These are phyloP conservation scores for Eragrostis tef DNA, from an alignment of 202 grass and related monocot genomes.

Conservation along the genomic window DNA sequence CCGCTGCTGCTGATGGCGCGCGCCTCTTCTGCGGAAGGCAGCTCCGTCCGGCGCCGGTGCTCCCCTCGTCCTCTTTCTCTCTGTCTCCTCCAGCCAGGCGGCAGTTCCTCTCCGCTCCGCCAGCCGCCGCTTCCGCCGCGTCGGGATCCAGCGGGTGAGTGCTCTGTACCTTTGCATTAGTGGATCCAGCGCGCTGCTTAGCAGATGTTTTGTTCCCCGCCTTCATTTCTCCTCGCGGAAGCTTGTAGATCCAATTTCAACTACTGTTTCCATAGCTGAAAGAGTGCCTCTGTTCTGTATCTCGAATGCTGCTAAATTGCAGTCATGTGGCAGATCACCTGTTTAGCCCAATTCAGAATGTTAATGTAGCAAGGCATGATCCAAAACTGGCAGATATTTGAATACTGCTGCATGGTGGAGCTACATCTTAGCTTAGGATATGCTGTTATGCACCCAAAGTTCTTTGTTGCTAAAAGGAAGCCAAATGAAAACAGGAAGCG, in stretches of 20 bases:
- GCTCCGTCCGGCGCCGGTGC: constrained; percentile 24
- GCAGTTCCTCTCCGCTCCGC: not conserved
- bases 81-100: constrained; percentile 8
- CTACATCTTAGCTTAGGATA: not conserved
- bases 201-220: not conserved
- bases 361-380: not conserved
- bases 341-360: not conserved
- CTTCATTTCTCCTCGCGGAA: not conserved
- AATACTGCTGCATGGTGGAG: not conserved
- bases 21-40: constrained; percentile 36
- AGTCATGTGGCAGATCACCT: not conserved
- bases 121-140: not conserved
- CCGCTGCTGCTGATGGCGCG: not conserved
- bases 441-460: not conserved
- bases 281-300: not conserved
- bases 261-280: not conserved
- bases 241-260: not conserved
- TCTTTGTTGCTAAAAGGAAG: not conserved
- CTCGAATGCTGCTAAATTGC: not conserved
- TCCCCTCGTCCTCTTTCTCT: not conserved
- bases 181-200: not conserved
- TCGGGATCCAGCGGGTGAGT: constrained; percentile 45
- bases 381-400: not conserved
- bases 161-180: not conserved
- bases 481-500: not conserved